A percentile compares a stretch with the other conserved stretches of the same genome.
Conservation (phyloP, 2,329 filamentous ascomycete genomes). For the Hypoxylon sp. region DNA sequence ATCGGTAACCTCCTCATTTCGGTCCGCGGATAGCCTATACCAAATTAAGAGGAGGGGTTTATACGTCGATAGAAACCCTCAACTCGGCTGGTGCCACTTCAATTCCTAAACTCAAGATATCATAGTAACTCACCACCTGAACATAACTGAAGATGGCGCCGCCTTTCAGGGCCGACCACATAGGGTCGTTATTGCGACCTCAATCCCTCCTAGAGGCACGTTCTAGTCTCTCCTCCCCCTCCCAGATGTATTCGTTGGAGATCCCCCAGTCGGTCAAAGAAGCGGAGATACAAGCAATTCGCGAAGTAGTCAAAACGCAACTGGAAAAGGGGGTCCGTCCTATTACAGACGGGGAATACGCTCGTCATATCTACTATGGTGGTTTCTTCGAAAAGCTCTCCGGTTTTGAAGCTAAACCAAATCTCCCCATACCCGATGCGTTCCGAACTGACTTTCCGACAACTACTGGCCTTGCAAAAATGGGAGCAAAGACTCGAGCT, state of each 20-base stretch:
- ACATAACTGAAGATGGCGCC: conserved; percentile 47
- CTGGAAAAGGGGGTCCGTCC: conserved; percentile 72
- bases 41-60: conserved; percentile 1
- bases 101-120: not conserved
- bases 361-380: conserved; percentile 65
- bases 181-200: conserved; percentile 79
- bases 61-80: not conserved
- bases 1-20: conserved; percentile 6
- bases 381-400: conserved; percentile 64
- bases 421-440: conserved; percentile 73
- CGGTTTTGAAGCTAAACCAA: conserved; percentile 66
- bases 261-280: conserved; percentile 58
- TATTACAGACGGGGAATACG: conserved; percentile 79
- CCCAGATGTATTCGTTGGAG: conserved; percentile 52
- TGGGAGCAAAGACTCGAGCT: conserved; percentile 55
- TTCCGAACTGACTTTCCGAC: conserved; percentile 68
- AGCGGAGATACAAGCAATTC: conserved; percentile 74
- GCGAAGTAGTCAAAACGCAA: conserved; percentile 76
- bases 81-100: not conserved
- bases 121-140: not conserved
- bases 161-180: conserved; percentile 81
- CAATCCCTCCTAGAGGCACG: conserved; percentile 72
- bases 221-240: conserved; percentile 63
- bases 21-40: not conserved
- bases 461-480: conserved; percentile 56